These are phyloP conservation scores for Zymoseptoria pseudotritici DNA, from an alignment of 2,329 filamentous ascomycete species.

Conservation along the genomic window DNA sequence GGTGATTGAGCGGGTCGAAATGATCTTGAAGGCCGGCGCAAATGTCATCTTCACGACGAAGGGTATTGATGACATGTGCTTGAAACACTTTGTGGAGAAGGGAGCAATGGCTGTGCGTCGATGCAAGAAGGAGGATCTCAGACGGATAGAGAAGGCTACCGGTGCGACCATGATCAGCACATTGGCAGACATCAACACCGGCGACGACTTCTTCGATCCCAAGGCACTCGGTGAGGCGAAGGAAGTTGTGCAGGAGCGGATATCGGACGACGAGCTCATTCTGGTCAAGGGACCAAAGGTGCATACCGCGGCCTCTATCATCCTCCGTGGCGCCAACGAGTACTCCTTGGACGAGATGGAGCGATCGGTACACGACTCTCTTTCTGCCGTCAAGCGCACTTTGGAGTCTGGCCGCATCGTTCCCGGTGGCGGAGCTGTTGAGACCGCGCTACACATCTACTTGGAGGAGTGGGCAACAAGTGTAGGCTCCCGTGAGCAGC, in stretches of 20 bases:
- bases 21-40: conserved; percentile 95
- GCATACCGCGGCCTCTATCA: conserved; percentile 89
- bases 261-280: conserved; percentile 98
- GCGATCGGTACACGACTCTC: conserved; percentile 91
- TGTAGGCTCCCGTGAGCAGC: conserved; percentile 89
- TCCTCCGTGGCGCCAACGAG: conserved; percentile 91
- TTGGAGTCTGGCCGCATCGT: conserved; percentile 95
- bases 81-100: conserved; percentile 91
- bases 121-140: conserved; percentile 97
- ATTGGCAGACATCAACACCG: conserved; percentile 81
- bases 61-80: conserved; percentile 90
- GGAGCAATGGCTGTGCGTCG: conserved; percentile 92
- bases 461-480: conserved; percentile 97
- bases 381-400: conserved; percentile 94
- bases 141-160: conserved; percentile 91
- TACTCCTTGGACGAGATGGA: conserved; percentile 99
- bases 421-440: conserved; percentile 89
- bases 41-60: conserved; percentile 97
- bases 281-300: conserved; percentile 92
- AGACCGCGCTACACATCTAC: conserved; percentile 99
- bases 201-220: conserved; percentile 91
- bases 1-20: conserved; percentile 85
- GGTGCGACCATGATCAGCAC: conserved; percentile 89
- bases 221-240: conserved; percentile 86
- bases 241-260: conserved; percentile 95